phyloP scores from a whole-genome alignment of 345 rosid genomes.

The Mallotus nudiflorus region DNA sequence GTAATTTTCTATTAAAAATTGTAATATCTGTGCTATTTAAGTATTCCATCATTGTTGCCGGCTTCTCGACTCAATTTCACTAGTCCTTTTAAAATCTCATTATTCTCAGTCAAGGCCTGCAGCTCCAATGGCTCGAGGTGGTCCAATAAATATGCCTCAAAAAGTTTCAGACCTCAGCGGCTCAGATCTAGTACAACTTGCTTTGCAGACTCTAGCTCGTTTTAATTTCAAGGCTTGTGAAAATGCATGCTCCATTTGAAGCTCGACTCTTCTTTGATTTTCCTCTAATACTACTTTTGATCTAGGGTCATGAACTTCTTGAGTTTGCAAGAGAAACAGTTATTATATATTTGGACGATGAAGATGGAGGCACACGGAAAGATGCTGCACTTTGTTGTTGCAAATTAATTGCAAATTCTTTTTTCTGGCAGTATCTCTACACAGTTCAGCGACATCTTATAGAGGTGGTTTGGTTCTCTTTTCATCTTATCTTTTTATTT shows the following conservation, averaged over 20 bases:
- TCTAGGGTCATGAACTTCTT: conserved; percentile 63
- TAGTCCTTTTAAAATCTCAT: conserved; percentile 78
- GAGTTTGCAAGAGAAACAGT: conserved; percentile 93
- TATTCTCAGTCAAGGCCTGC: conserved; percentile 67
- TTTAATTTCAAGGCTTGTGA: conserved; percentile 82
- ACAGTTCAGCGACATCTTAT: conserved; percentile 74
- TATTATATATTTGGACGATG: conserved; percentile 85
- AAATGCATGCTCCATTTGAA: conserved; percentile 3
- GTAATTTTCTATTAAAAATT: neutral
- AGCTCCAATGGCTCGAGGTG: conserved; percentile 58
- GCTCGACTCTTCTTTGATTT: conserved; percentile 7
- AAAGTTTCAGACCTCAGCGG: conserved; percentile 66
- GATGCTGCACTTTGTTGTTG: conserved; percentile 97
- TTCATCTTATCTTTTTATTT: neutral
- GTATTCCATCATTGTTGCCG: conserved; percentile 86
- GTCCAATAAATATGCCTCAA: conserved; percentile 46
- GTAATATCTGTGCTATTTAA: conserved; percentile 42
- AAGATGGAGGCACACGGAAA: conserved; percentile 83
- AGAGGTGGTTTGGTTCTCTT: conserved; percentile 65
- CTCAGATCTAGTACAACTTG: conserved; percentile 86
- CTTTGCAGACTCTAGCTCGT: conserved; percentile 90
- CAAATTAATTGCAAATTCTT: conserved; percentile 77
- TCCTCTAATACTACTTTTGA: conserved; percentile 25
- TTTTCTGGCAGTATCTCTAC: conserved; percentile 47
- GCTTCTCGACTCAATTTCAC: conserved; percentile 74